These are phyloP conservation scores for Kernera saxatilis DNA, from an alignment of 345 rosid species.

Conservation along the genomic window DNA sequence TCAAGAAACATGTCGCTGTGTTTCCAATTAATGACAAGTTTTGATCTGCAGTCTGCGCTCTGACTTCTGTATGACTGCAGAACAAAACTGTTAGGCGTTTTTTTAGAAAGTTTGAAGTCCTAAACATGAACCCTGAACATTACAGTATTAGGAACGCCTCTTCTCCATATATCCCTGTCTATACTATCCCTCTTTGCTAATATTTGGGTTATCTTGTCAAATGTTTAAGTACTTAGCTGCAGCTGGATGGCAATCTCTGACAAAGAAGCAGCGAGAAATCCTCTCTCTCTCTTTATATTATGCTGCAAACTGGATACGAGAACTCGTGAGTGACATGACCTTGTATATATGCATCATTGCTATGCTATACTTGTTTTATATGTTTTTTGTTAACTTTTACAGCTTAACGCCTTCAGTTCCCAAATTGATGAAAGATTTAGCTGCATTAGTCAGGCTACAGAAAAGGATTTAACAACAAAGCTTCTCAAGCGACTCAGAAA, in stretches of 20 bases:
- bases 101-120: background rate
- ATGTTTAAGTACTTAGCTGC: slow-evolving; percentile 52
- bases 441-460: slow-evolving; percentile 51
- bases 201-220: slow-evolving; percentile 19
- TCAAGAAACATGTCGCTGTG: background rate
- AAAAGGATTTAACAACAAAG: slow-evolving; percentile 56
- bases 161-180: background rate
- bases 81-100: background rate
- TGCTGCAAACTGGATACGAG: slow-evolving; percentile 77
- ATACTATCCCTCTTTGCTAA: slow-evolving; percentile 24
- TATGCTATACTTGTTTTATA: slow-evolving; percentile 4
- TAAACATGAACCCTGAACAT: background rate
- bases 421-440: slow-evolving; percentile 56
- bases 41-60: background rate
- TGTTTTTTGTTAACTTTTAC: slow-evolving; percentile 15
- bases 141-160: background rate
- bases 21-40: background rate
- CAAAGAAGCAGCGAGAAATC: slow-evolving; percentile 62
- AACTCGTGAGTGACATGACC: slow-evolving; percentile 49
- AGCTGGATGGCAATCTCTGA: slow-evolving; percentile 52
- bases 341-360: background rate
- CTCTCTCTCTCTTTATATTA: slow-evolving; percentile 57
- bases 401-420: slow-evolving; percentile 82
- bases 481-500: slow-evolving; percentile 67
- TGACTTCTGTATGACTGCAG: background rate